These are phyloP conservation scores for Xylaria cubensis DNA, from an alignment of 495 filamentous ascomycete species.

Conservation along the genomic window DNA sequence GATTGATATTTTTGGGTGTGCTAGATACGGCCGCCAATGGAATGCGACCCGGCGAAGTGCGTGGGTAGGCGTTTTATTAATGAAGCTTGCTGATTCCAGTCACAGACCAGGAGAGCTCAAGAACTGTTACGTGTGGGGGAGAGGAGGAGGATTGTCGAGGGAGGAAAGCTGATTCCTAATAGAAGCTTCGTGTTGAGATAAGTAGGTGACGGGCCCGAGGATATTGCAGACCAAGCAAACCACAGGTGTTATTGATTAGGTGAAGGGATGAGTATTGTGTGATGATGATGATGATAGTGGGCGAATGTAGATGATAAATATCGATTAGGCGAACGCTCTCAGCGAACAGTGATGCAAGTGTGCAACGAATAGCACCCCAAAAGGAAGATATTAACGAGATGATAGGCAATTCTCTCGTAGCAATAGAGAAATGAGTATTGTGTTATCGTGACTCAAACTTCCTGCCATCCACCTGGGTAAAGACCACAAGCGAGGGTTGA, in stretches of 20 bases:
- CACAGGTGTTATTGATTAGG: constrained; percentile 4
- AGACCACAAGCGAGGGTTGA: constrained; percentile 23
- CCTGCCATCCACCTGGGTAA: constrained; percentile 20
- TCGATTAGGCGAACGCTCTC: constrained; percentile 13
- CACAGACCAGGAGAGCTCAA: constrained; percentile 5
- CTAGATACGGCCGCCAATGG: not conserved
- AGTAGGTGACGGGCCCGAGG: not conserved
- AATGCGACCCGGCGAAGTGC: not conserved
- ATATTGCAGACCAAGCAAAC: not conserved
- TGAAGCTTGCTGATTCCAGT: constrained; percentile 7
- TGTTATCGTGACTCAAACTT: constrained; percentile 19
- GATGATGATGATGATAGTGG: not conserved
- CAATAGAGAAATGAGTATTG: not conserved
- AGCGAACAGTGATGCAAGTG: not conserved
- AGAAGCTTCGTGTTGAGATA: not conserved
- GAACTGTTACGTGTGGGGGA: not conserved
- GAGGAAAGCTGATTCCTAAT: not conserved
- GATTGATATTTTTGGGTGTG: not conserved
- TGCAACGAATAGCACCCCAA: not conserved
- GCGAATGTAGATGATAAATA: not conserved
- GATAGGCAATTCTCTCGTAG: not conserved
- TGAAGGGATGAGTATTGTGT: constrained; percentile 6
- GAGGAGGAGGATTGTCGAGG: not conserved
- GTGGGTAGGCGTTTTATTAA: not conserved
- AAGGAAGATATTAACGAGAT: constrained; percentile 4